phyloP scores from a whole-genome alignment of 139 green algal genomes.

The Raphidocelis subcapitata region DNA sequence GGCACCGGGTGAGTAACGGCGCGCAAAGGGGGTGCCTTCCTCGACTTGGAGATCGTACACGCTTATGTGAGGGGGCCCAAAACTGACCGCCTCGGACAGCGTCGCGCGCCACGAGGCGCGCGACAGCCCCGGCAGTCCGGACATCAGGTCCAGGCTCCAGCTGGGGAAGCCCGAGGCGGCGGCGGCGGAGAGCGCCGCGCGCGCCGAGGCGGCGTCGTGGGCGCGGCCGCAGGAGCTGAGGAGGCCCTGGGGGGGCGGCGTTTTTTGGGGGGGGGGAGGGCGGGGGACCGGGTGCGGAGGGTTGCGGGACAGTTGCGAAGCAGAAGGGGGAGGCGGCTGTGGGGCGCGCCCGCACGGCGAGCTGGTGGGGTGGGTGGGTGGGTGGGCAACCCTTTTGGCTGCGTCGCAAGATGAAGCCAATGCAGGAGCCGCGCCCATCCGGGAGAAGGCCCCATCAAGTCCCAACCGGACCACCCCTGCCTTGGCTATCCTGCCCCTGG shows the following conservation, averaged over 20 bases:
- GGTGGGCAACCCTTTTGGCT: too few species aligned
- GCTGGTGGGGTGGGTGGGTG: too few species aligned
- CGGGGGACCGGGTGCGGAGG: too few species aligned
- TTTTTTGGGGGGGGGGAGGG: too few species aligned
- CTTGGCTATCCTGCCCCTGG: too few species aligned
- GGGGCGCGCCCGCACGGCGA: too few species aligned
- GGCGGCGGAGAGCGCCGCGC: slow-evolving; percentile 67
- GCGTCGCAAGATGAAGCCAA: too few species aligned
- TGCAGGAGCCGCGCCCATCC: too few species aligned
- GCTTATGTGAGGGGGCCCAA: slow-evolving; percentile 80
- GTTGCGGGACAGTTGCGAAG: too few species aligned
- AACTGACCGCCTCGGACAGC: slow-evolving; percentile 63
- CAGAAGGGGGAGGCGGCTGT: not conserved
- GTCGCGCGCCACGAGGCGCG: slow-evolving; percentile 62
- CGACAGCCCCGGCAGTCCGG: slow-evolving; percentile 68
- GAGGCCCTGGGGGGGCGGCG: slow-evolving; percentile 59
- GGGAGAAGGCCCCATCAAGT: too few species aligned
- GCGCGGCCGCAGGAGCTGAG: slow-evolving; percentile 70
- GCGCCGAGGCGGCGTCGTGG: slow-evolving; percentile 68
- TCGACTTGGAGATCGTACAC: slow-evolving; percentile 97
- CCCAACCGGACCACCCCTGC: too few species aligned
- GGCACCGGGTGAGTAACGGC: slow-evolving; percentile 64
- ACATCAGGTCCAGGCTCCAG: slow-evolving; percentile 95
- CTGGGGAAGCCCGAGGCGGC: slow-evolving; percentile 41
- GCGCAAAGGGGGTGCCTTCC: slow-evolving; percentile 86